Evolutionary conservation across 1,284 basidiomycete species (phyloP).

Genomic region (Naganishia sp.): DNA sequence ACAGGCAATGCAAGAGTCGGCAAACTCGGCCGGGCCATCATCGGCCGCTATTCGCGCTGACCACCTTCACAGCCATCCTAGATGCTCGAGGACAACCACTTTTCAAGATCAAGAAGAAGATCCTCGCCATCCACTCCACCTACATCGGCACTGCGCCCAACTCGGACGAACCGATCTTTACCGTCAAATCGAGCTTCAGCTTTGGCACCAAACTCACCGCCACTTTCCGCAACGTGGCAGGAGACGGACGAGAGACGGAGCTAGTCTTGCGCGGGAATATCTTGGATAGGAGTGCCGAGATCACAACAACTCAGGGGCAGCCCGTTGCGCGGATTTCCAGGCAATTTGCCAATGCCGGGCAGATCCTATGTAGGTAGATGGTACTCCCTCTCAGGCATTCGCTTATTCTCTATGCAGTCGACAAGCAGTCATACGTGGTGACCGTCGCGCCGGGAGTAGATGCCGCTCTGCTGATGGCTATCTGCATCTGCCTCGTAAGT

Average conservation of each 20-base stretch:
- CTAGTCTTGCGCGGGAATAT: conserved; percentile 20
- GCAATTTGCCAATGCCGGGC: conserved; percentile 25
- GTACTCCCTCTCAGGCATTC: not conserved
- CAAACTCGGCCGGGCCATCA: too few relatives aligned
- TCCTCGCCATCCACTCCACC: conserved; percentile 24
- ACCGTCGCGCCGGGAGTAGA: conserved; percentile 28
- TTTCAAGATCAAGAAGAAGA: conserved; percentile 20
- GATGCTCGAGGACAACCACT: conserved; percentile 22
- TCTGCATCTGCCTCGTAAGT: conserved; percentile 31
- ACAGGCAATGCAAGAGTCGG: too few relatives aligned
- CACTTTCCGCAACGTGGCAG: conserved; percentile 18
- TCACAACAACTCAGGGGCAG: conserved; percentile 13
- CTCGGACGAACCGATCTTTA: not conserved
- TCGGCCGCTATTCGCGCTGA: not conserved
- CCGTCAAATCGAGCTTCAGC: conserved; percentile 21
- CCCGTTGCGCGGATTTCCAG: conserved; percentile 22
- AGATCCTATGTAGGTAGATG: conserved; percentile 15
- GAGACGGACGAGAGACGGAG: conserved; percentile 23
- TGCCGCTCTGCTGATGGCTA: conserved; percentile 21
- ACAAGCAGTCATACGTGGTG: conserved; percentile 27
- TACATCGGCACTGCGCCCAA: conserved; percentile 14
- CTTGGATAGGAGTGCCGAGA: conserved; percentile 28
- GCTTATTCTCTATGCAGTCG: not conserved
- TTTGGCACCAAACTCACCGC: conserved; percentile 24
- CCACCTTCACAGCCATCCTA: conserved; percentile 12